Conservation (phyloP, 371 early-diverging fungal species). For the Zopfochytrium polystomum region DNA sequence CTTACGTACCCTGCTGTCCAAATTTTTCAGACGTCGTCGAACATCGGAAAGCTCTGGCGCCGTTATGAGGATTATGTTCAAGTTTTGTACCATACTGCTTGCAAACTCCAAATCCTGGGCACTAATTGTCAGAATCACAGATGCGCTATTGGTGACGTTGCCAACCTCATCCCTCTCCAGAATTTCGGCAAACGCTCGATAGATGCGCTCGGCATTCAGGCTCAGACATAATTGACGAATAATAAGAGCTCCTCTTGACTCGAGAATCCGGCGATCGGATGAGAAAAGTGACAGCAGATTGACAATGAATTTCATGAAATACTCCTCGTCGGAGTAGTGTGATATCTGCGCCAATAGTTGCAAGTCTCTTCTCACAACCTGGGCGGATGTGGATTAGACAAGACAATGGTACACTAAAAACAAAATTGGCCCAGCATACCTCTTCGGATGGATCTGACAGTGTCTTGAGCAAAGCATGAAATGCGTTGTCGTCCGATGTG, state of each 20-base stretch:
- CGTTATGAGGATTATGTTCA: constrained; percentile 87
- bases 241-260: constrained; percentile 80
- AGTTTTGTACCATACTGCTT: constrained; percentile 86
- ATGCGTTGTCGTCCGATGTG: constrained; percentile 74
- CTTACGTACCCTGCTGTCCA: constrained; percentile 56
- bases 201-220: constrained; percentile 82
- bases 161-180: constrained; percentile 69
- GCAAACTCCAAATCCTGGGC: constrained; percentile 76
- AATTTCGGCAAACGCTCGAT: constrained; percentile 74
- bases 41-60: constrained; percentile 83
- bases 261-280: constrained; percentile 79
- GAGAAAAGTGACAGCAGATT: constrained; percentile 78
- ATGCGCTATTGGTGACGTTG: not conserved
- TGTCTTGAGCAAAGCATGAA: constrained; percentile 77
- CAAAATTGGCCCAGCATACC: constrained; percentile 24
- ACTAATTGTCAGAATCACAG: not conserved
- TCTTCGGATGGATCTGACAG: constrained; percentile 87
- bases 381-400: not conserved
- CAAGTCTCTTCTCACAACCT: constrained; percentile 79
- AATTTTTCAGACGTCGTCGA: constrained; percentile 63
- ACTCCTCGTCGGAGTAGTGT: constrained; percentile 69
- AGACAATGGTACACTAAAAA: constrained; percentile 10
- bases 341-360: constrained; percentile 92
- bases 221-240: constrained; percentile 84
- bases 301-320: constrained; percentile 74